A percentile compares a stretch with the other conserved stretches of the same genome.
These are phyloP conservation scores for Hygrophila difformis DNA, from an alignment of 257 asterid genomes.

Conservation along the genomic window DNA sequence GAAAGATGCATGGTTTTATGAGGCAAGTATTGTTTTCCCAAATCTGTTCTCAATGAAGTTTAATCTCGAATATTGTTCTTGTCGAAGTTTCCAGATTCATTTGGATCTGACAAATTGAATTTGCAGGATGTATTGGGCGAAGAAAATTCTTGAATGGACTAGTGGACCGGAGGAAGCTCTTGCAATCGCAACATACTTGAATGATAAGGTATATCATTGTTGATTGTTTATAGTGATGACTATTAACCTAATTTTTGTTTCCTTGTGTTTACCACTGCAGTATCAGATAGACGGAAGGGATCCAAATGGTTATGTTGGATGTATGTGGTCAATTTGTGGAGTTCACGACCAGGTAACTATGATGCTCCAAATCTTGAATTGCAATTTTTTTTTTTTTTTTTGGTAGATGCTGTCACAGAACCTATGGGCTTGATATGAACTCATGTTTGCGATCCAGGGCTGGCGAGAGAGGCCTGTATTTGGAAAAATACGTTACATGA, in stretches of 20 bases:
- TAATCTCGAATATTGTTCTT: not conserved
- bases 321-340: conserved; percentile 99
- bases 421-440: too few relatives aligned
- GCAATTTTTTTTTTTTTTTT: too few relatives aligned
- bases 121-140: conserved; percentile 98
- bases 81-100: not conserved
- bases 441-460: conserved; percentile 40
- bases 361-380: not conserved
- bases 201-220: conserved; percentile 61
- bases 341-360: conserved; percentile 80
- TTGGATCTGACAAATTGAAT: conserved; percentile 1
- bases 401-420: too few relatives aligned
- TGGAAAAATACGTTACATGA: conserved; percentile 94
- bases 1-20: conserved; percentile 99
- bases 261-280: conserved; percentile 29
- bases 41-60: not conserved
- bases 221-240: not conserved
- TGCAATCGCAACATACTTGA: conserved; percentile 60
- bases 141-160: conserved; percentile 97
- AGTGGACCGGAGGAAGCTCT: conserved; percentile 93
- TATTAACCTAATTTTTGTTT: not conserved
- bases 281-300: conserved; percentile 90
- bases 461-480: conserved; percentile 84
- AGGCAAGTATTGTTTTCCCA: conserved; percentile 37
- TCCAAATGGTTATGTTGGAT: conserved; percentile 95